Percentiles rank a stretch among this genome's conserved stretches.
phyloP scores from a whole-genome alignment of 139 green algal species.

The Parachlorella kessleri region DNA sequence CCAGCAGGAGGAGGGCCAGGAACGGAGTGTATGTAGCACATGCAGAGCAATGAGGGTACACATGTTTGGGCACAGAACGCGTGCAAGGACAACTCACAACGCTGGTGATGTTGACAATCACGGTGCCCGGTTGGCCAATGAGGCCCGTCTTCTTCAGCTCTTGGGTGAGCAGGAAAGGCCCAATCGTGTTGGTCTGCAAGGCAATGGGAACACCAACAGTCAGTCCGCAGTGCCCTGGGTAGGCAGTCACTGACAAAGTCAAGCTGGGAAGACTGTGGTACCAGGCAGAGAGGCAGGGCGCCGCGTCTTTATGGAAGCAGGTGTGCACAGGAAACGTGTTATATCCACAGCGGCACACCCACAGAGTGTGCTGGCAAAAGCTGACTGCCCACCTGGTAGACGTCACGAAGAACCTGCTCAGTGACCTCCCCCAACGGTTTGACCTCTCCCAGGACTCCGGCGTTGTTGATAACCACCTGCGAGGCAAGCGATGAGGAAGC shows the following conservation, averaged over 20 bases:
- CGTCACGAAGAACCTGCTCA: not conserved
- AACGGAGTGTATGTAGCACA: no score
- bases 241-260: no score
- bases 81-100: not conserved
- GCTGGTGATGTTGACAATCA: conserved; percentile 9
- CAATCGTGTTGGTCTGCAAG: not conserved
- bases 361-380: no score
- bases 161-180: conserved; percentile 1
- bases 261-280: no score
- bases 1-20: no score
- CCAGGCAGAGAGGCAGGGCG: no score
- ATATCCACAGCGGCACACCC: no score
- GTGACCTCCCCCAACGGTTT: not conserved
- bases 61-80: no score
- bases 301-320: no score
- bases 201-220: not conserved
- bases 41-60: no score
- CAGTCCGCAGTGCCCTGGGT: not conserved
- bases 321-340: no score
- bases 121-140: not conserved
- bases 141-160: not conserved
- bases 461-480: conserved; percentile 8
- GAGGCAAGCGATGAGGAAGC: not conserved
- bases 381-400: not conserved
- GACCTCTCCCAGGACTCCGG: not conserved